Percentiles rank a stretch among this genome's conserved stretches.
phyloP scores from a whole-genome alignment of 305 asterid genomes.

The Fraxinus velutina region DNA sequence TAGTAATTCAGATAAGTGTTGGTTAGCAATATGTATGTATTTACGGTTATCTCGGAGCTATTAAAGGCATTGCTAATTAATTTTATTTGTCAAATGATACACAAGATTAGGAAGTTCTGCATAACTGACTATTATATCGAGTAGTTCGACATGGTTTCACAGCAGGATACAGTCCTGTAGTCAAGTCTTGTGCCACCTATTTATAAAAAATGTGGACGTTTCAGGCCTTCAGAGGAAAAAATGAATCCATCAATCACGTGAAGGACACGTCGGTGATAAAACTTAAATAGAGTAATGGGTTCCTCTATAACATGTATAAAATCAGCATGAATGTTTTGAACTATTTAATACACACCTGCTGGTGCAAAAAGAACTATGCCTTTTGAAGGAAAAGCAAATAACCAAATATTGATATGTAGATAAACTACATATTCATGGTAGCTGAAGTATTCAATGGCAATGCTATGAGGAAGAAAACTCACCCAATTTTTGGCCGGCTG shows the following conservation, averaged over 20 bases:
- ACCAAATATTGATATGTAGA: too few species aligned
- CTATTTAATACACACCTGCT: neutral
- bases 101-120: neutral
- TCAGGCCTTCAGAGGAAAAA: neutral
- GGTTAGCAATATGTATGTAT: neutral
- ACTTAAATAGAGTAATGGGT: neutral
- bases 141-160: neutral
- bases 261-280: neutral
- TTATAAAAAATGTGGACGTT: neutral
- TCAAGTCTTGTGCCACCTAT: neutral
- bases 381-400: neutral
- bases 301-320: neutral
- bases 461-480: slow-evolving; percentile 20
- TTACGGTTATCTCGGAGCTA: neutral
- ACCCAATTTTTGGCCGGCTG: slow-evolving; percentile 84
- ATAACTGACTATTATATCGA: neutral
- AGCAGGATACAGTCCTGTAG: neutral
- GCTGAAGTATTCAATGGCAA: too few species aligned
- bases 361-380: neutral
- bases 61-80: neutral
- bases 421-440: too few species aligned
- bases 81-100: neutral
- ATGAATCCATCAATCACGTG: neutral
- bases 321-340: neutral
- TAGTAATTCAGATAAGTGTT: neutral